Evolutionary conservation across 1,139 yeast species (phyloP).

Genomic region (Geotrichum bryndzae): DNA sequence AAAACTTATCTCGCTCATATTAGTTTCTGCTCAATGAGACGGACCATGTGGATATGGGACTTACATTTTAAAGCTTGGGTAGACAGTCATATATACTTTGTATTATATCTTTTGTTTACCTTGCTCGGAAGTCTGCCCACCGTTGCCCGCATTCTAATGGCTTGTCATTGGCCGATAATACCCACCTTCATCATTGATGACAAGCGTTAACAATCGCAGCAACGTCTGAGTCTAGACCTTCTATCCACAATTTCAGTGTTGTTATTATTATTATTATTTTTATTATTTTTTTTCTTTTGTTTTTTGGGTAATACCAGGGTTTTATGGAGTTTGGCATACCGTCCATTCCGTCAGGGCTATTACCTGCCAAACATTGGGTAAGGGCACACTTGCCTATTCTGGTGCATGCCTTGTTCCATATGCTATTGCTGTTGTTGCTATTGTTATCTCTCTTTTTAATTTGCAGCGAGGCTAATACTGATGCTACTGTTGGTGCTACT

Average conservation of each 20-base stretch:
- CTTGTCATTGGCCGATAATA: background rate
- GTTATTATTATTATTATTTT: too few relatives aligned
- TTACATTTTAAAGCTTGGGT: too few relatives aligned
- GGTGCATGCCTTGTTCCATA: background rate
- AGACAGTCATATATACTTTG: background rate
- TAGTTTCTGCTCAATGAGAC: too few relatives aligned
- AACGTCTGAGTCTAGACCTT: background rate
- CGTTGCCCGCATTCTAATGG: background rate
- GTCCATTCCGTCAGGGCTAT: background rate
- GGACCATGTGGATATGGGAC: too few relatives aligned
- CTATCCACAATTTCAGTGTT: too few relatives aligned
- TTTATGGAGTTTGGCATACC: background rate
- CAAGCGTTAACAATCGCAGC: background rate
- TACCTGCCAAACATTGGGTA: background rate
- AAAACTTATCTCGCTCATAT: too few relatives aligned
- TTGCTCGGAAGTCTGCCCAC: background rate
- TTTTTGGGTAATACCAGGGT: too few relatives aligned
- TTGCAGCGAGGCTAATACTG: background rate
- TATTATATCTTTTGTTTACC: background rate
- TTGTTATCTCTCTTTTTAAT: background rate
- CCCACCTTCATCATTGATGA: background rate
- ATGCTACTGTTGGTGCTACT: too few relatives aligned
- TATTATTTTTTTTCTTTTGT: too few relatives aligned
- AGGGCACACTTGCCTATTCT: background rate
- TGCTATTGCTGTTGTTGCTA: background rate